Base-by-base conservation (phyloP, 306 rosid species). In the Cicer chorassanicum region DNA sequence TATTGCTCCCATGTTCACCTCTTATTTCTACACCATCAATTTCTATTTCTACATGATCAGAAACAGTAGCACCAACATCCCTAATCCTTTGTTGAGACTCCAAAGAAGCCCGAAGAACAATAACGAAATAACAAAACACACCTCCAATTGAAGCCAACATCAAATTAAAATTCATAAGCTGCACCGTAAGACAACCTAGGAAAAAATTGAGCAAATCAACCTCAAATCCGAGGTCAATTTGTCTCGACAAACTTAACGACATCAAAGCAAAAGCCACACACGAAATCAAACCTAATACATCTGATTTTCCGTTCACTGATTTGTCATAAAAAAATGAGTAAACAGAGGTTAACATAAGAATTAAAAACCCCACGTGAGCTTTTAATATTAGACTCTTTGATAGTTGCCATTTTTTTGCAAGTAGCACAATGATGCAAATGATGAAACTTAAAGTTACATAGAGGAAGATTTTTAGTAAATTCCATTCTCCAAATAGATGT, bases 181-280 rank as follows among this genome's bases (percentile, higher is more conserved):
- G 69, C 14, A 77, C 34, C 5, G 6, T 77, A 1, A 77, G 62
- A 57, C 42, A 67, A 10, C 81, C 81, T 1, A 68, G 69, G 21
- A 77, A 77, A 36, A 68, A 68, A 9, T 68, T 77, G 5, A 77
- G 69, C 13, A 68, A 34, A 77, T 68, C 75, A 9, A 61, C 62
- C 54, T 77, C 75, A 43, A 68, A 77, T 29, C 81, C 81, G 0
- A 77, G 40, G 41, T 77, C 49, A 9, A 49, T 68, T 19, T 56
- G 69, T 34, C 48, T 68, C 0, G 81, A 77, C 65, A 77, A 16
- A 36, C 81, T 55, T 8, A 55, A 71, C 1, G 24, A 72, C 67
- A 72, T 68, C 9, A 71, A 18, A 42, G 41, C 76, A 71, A 71
- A 71, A 2, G 66, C 54, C 19, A 14, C 74, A 56, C 81, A 68